phyloP scores from a whole-genome alignment of 106 monocot species.

The Phalaenopsis aphrodite region DNA sequence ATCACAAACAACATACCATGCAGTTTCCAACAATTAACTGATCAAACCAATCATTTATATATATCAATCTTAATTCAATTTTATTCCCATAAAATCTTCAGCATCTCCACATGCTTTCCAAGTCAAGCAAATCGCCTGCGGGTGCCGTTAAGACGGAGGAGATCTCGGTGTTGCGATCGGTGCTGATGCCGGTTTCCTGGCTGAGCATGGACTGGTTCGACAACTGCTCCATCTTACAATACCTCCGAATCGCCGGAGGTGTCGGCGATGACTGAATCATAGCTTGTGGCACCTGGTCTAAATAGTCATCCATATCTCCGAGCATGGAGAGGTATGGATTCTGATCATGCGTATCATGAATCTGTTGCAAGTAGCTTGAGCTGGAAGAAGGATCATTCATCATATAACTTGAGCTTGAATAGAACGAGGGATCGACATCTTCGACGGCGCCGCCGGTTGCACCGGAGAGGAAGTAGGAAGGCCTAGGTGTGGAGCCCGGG shows the following conservation, averaged over 20 bases:
- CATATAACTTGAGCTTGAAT: neutral
- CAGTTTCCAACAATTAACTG: neutral
- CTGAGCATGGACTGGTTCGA: slow-evolving; percentile 49
- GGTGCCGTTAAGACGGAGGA: slow-evolving; percentile 22
- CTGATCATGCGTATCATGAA: neutral
- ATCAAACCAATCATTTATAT: too few relatives aligned
- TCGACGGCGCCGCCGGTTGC: neutral
- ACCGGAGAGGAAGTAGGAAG: neutral
- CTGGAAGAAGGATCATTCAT: neutral
- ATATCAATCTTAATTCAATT: neutral
- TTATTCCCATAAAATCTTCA: neutral
- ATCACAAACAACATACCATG: neutral
- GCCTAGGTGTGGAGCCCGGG: neutral
- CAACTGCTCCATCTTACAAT: slow-evolving; percentile 55
- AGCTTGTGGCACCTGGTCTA: neutral
- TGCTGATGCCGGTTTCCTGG: slow-evolving; percentile 69
- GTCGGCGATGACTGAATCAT: too few relatives aligned
- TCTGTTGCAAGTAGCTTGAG: neutral
- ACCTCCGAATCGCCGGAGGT: slow-evolving; percentile 1
- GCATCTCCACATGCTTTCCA: slow-evolving; percentile 6
- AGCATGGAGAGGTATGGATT: neutral
- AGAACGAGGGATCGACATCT: neutral
- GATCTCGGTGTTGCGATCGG: slow-evolving; percentile 31
- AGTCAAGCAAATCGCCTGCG: neutral
- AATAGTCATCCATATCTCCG: neutral